Evolutionary conservation across 208 protist species (phyloP).

Genomic region (Leishmania arabica): DNA sequence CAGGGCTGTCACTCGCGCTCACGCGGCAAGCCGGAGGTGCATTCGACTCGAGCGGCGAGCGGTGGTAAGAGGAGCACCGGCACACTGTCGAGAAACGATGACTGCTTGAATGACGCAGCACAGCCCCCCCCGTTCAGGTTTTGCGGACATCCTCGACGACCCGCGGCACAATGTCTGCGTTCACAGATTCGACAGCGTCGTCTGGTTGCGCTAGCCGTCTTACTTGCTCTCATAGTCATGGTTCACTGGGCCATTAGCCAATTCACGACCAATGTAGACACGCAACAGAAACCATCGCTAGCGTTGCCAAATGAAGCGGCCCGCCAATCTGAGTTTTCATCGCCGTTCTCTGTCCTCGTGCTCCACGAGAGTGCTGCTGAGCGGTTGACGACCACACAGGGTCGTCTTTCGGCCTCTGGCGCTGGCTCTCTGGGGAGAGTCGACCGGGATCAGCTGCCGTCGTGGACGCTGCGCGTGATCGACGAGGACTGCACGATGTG

Average conservation of each 20-base stretch:
- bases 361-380: not conserved
- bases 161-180: not conserved
- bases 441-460: not conserved
- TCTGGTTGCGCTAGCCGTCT: not conserved
- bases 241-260: not conserved
- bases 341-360: not conserved
- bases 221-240: not conserved
- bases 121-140: no score
- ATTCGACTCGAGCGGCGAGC: not conserved
- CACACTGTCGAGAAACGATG: not conserved
- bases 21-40: not conserved
- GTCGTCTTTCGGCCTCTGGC: rapidly evolving
- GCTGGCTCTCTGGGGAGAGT: not conserved
- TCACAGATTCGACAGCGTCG: not conserved
- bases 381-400: not conserved
- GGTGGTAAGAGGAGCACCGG: not conserved
- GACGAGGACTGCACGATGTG: constrained; percentile 5
- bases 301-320: not conserved
- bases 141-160: not conserved
- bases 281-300: not conserved
- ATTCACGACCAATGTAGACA: not conserved
- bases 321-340: not conserved
- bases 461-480: constrained; percentile 4
- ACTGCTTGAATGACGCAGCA: not conserved
- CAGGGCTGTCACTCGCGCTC: not conserved